Base-by-base conservation (phyloP, 495 filamentous ascomycete genomes). In the Acidomyces sp. region DNA sequence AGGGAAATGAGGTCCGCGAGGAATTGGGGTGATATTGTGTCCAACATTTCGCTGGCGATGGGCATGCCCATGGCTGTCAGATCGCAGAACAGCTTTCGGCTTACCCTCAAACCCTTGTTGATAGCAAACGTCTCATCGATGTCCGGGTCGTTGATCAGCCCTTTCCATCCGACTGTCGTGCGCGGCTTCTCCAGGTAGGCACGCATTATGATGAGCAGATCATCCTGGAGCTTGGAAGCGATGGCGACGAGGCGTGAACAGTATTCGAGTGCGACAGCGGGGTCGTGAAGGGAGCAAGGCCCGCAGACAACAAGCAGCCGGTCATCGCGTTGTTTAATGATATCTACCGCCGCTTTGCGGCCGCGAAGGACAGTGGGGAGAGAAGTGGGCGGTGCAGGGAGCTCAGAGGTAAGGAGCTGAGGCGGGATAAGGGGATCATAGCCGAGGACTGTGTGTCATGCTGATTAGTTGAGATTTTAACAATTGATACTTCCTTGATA, bases 91-190 rank as follows among this genome's bases (percentile, higher is more conserved):
- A 97, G 70, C 63, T 92, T 76, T 41, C 90, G 66, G 15, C 80
- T 85, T 35, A 93, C 75, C 20, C 86, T 76, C 32, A 97, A 74
- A 18, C 90, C 90, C 71, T 97, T 97, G 75, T 97, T 97, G 71
- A 97, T 97, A 69, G 93, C 74, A 80, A 78, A 97, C 60, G n/a
- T 85, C 63, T 93, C 78, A 59, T 97, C 85, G 60, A 97, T 93
- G 51, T 97, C 90, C 1, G 90, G 90, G 55, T 97, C 90, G 63
- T 97, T 97, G 69, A 97, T 95, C 51, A 97, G 71, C 20, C 90
- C 90, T 64, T 97, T 97, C 90, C 90, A 97, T 52, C 90, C 90
- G 25, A 97, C 90, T 1, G 90, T 97, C n/a, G 90, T 97, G 28
- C 90, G 79, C 21, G 90, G 90, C 69, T 97, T 97, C 72, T 97